A percentile compares a stretch with the other conserved stretches of the same genome.
Conservation (phyloP, 2,329 filamentous ascomycete genomes). For the Xylariales sp. region DNA sequence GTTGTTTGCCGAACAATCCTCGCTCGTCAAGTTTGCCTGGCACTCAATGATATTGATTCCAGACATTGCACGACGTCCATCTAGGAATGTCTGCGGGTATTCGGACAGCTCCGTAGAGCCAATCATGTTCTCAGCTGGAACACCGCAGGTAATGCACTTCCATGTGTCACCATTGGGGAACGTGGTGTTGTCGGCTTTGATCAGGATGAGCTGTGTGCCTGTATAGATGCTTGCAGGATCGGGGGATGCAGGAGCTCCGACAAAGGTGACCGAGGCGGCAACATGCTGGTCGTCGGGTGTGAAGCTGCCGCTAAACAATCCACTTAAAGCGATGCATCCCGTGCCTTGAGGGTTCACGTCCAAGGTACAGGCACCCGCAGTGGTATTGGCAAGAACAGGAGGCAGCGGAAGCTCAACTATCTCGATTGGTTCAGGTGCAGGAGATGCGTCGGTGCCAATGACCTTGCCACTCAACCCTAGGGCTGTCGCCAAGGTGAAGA, state of each 20-base stretch:
- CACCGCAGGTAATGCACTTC: conserved; percentile 43
- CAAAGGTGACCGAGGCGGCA: conserved; percentile 31
- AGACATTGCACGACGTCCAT: conserved; percentile 29
- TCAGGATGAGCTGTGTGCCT: conserved; percentile 35
- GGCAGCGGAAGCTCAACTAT: not conserved
- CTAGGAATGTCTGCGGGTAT: conserved; percentile 39
- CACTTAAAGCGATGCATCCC: not conserved
- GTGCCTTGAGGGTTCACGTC: not conserved
- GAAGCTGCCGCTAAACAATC: conserved; percentile 34
- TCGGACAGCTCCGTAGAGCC: conserved; percentile 17
- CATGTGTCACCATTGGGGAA: conserved; percentile 40
- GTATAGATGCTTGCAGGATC: conserved; percentile 35
- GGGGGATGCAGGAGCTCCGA: conserved; percentile 33
- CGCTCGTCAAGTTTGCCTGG: conserved; percentile 25
- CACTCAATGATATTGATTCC: conserved; percentile 33
- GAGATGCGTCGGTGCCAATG: too few relatives aligned
- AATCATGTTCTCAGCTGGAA: conserved; percentile 26
- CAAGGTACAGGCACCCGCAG: not conserved
- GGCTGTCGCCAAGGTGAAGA: too few relatives aligned
- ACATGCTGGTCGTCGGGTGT: conserved; percentile 39
- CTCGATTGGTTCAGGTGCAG: not conserved
- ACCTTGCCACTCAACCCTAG: too few relatives aligned
- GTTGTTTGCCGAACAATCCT: conserved; percentile 30
- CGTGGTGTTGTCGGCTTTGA: conserved; percentile 33
- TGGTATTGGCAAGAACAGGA: not conserved